Evolutionary conservation across 2,329 filamentous ascomycete species (phyloP).

Genomic region (Colletotrichum euphorbiae): DNA sequence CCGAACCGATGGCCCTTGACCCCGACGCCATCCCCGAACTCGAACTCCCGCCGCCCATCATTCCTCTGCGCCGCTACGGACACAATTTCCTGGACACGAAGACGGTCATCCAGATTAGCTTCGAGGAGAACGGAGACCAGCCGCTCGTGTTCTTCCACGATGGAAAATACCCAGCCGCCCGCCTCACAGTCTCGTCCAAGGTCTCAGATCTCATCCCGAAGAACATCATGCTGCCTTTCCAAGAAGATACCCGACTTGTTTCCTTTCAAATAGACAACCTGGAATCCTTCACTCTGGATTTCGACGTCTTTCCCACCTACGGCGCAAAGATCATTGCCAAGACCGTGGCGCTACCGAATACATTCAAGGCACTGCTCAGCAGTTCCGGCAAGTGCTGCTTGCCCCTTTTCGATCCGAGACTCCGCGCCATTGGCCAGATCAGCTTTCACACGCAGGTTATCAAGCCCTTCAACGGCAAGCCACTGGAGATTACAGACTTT

Average conservation of each 20-base stretch:
- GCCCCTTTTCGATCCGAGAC: conserved; percentile 90
- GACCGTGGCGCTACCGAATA: conserved; percentile 88
- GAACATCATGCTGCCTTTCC: conserved; percentile 94
- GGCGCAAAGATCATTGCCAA: conserved; percentile 98
- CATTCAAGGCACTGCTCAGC: conserved; percentile 80
- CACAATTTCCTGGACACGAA: conserved; percentile 99
- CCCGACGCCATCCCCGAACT: conserved; percentile 91
- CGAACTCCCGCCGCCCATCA: conserved; percentile 93
- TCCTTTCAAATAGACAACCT: conserved; percentile 97
- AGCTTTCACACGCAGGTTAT: conserved; percentile 96
- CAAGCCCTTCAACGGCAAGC: conserved; percentile 92
- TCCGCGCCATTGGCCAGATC: conserved; percentile 92
- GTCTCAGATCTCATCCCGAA: conserved; percentile 95
- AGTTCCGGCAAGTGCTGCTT: conserved; percentile 85
- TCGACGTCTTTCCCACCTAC: conserved; percentile 97
- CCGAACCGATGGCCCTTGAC: conserved; percentile 76
- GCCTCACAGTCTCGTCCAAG: conserved; percentile 96
- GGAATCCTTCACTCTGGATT: conserved; percentile 93
- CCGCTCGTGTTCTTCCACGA: conserved; percentile 97
- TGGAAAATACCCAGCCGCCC: conserved; percentile 93
- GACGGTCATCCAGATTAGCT: conserved; percentile 92
- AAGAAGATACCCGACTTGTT: conserved; percentile 92
- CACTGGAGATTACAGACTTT: conserved; percentile 96
- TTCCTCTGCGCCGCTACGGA: conserved; percentile 91
- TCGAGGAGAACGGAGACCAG: conserved; percentile 79